Percentiles rank a stretch among this genome's conserved stretches.
phyloP scores from a whole-genome alignment of 306 rosid species.

The Sechiopsis laciniata region DNA sequence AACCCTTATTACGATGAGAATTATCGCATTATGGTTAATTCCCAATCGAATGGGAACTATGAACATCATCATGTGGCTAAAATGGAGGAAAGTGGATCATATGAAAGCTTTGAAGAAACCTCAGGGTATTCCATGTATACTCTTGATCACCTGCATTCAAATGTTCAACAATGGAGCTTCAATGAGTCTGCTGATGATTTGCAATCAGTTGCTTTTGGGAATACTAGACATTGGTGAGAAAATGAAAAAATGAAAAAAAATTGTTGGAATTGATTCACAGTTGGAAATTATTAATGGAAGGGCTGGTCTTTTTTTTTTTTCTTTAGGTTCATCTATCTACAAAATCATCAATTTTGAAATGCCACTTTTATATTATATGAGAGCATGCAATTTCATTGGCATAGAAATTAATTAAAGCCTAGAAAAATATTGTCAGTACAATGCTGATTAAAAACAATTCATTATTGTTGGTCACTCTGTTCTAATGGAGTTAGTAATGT shows the following conservation, averaged over 20 bases:
- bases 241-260: not conserved
- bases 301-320: not conserved
- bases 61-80: conserved; percentile 25
- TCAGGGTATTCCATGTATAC: conserved; percentile 48
- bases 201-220: conserved; percentile 66
- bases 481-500: not conserved
- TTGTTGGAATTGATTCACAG: not conserved
- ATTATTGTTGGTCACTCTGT: not conserved
- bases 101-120: conserved; percentile 63
- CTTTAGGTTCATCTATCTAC: not conserved
- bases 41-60: conserved; percentile 44
- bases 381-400: not conserved
- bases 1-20: conserved; percentile 39
- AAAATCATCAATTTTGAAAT: conserved; percentile 13
- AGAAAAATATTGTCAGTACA: conserved; percentile 3
- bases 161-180: conserved; percentile 51
- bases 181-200: conserved; percentile 48
- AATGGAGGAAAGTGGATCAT: conserved; percentile 51
- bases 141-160: conserved; percentile 44
- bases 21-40: conserved; percentile 26
- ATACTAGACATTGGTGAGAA: conserved; percentile 22
- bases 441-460: not conserved
- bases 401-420: not conserved
- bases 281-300: conserved; percentile 12
- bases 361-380: not conserved